Percentiles rank a stretch among this genome's conserved stretches.
Evolutionary conservation across 345 rosid species (phyloP).

Genomic region (Geranium rotundifolium): DNA sequence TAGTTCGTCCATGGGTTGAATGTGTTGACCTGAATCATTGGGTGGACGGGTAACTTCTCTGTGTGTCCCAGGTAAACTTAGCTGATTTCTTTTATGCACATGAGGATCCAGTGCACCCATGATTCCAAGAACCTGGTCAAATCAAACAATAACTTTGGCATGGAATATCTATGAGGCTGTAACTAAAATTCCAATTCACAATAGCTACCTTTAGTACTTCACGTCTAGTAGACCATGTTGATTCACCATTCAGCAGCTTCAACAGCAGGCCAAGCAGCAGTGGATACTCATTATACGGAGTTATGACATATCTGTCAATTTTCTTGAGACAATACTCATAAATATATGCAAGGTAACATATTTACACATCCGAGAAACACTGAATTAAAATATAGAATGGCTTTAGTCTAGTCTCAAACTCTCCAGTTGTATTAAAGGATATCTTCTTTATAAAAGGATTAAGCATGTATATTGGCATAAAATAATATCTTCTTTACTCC

Average conservation of each 20-base stretch:
- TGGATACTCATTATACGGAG: constrained; percentile 91
- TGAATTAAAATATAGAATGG: too few relatives aligned
- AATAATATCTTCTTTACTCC: too few relatives aligned
- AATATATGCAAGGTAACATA: too few relatives aligned
- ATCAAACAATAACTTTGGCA: constrained; percentile 13
- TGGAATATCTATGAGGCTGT: background rate
- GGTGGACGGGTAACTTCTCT: constrained; percentile 84
- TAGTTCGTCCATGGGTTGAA: constrained; percentile 73
- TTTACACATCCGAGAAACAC: too few relatives aligned
- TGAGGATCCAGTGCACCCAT: constrained; percentile 99
- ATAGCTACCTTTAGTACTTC: constrained; percentile 87
- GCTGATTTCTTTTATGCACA: constrained; percentile 83
- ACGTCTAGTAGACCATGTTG: constrained; percentile 89
- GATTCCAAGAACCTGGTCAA: constrained; percentile 84
- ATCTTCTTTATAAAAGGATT: too few relatives aligned
- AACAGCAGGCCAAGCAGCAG: constrained; percentile 83
- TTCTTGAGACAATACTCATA: too few relatives aligned
- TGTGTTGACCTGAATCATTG: constrained; percentile 90
- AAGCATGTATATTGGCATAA: too few relatives aligned
- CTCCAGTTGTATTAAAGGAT: too few relatives aligned
- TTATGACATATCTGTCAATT: constrained; percentile 69
- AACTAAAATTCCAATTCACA: constrained; percentile 4
- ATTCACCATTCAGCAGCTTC: constrained; percentile 92
- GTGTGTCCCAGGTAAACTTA: constrained; percentile 59
- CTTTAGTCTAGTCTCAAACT: too few relatives aligned